A percentile compares a stretch with the other conserved stretches of the same genome.
Evolutionary conservation across 108 stramenopile genomes (phyloP).

Genomic region (Skeletonema potamos): DNA sequence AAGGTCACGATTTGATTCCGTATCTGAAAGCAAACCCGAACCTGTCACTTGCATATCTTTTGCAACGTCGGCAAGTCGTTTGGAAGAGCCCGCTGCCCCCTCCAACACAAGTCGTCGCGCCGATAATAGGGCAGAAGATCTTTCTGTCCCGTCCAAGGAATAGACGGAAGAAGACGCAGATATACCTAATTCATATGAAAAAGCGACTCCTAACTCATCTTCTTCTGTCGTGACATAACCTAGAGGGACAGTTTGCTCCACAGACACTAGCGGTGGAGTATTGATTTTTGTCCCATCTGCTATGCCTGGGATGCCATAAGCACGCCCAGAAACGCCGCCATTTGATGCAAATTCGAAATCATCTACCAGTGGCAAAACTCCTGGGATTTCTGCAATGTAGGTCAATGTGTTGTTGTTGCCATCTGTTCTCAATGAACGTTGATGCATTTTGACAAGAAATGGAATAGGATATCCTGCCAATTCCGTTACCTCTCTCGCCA

Average conservation of each 20-base stretch:
- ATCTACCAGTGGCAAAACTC: conserved; percentile 68
- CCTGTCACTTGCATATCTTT: conserved; percentile 15
- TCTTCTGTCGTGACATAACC: conserved; percentile 64
- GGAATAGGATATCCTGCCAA: conserved; percentile 71
- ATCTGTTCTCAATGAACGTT: background rate
- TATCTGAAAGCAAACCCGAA: conserved; percentile 21
- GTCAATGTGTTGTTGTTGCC: background rate
- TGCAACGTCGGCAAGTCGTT: conserved; percentile 8
- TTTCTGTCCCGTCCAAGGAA: conserved; percentile 30
- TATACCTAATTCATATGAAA: conserved; percentile 69
- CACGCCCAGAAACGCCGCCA: conserved; percentile 67
- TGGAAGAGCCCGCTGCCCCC: background rate
- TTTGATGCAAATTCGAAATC: conserved; percentile 65
- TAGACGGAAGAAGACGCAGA: conserved; percentile 25
- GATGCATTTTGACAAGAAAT: conserved; percentile 45
- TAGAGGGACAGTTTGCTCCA: conserved; percentile 61
- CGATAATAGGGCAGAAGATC: conserved; percentile 10
- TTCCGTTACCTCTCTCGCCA: conserved; percentile 70
- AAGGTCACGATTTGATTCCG: conserved; percentile 35
- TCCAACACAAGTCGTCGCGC: conserved; percentile 1
- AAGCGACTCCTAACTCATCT: conserved; percentile 34
- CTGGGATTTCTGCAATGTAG: conserved; percentile 9
- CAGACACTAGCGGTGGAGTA: conserved; percentile 50
- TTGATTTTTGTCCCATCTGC: conserved; percentile 73
- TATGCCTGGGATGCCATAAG: conserved; percentile 70